Percentiles rank a stretch among this genome's conserved stretches.
phyloP scores from a whole-genome alignment of 176 grass and related monocot genomes.

The Triticum timopheevii region DNA sequence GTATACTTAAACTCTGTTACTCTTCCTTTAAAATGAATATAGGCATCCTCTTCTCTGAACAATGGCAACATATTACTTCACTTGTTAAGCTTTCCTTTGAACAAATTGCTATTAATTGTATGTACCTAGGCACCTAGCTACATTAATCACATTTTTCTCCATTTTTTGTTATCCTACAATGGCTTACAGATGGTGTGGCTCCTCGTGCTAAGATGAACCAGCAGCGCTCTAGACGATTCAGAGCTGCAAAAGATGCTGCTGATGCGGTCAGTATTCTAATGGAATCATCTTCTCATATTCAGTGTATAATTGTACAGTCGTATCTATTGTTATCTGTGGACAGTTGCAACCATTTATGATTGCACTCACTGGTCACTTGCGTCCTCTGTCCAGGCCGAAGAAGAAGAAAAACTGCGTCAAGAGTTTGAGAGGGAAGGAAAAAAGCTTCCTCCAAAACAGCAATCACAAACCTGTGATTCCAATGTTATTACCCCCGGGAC shows the following conservation, averaged over 20 bases:
- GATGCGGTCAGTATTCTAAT: constrained; percentile 76
- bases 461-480: constrained; percentile 91
- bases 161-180: constrained; percentile 20
- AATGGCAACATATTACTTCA: neutral
- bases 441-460: constrained; percentile 87
- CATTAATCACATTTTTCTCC: neutral
- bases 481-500: constrained; percentile 99
- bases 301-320: neutral
- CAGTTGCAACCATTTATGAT: constrained; percentile 12
- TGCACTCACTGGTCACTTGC: neutral
- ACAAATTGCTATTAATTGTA: too few species aligned
- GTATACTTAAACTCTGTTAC: neutral
- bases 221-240: constrained; percentile 92
- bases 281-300: constrained; percentile 8
- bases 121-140: too few species aligned
- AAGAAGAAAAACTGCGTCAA: constrained; percentile 87
- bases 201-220: constrained; percentile 99
- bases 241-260: constrained; percentile 97
- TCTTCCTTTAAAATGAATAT: neutral
- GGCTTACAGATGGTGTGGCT: constrained; percentile 85
- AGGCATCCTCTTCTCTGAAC: neutral
- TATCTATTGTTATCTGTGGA: neutral
- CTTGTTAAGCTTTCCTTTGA: constrained; percentile 11
- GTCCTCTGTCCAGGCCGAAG: constrained; percentile 53
- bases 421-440: constrained; percentile 97